Percentiles rank a stretch among this genome's conserved stretches.
These are phyloP conservation scores for Capsicum baccatum DNA, from an alignment of 257 asterid species.

Conservation along the genomic window DNA sequence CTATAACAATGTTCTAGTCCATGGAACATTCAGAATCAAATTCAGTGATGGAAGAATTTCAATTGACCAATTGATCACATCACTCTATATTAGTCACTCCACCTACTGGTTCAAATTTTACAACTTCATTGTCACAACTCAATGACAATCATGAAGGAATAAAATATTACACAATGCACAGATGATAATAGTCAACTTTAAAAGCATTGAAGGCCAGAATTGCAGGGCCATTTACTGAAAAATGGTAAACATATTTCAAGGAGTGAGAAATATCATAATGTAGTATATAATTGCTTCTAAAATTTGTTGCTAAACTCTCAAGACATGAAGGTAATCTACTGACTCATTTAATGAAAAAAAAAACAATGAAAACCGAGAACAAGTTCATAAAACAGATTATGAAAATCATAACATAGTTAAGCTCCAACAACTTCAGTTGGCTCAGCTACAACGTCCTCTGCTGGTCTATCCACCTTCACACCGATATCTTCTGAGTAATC, in stretches of 20 bases:
- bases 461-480: constrained; percentile 65
- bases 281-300: constrained; percentile 21
- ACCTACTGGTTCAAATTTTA: no score
- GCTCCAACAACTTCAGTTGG: constrained; percentile 74
- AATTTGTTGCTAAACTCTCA: constrained; percentile 24
- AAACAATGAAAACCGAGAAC: constrained; percentile 5
- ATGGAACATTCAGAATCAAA: no score
- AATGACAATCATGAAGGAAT: no score
- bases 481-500: constrained; percentile 73
- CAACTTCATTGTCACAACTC: no score
- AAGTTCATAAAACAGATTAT: neutral
- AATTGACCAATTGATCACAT: no score
- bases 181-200: neutral
- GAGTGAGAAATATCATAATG: constrained; percentile 7
- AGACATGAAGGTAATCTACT: constrained; percentile 2
- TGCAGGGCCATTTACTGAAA: neutral
- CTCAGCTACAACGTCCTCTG: constrained; percentile 66
- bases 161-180: neutral
- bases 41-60: no score
- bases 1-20: no score
- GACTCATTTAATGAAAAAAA: constrained; percentile 6
- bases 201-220: neutral
- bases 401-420: constrained; percentile 28
- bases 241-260: no score
- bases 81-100: no score